Evolutionary conservation across 768 basidiomycete species (phyloP).

Genomic region (Suillus brevipes): DNA sequence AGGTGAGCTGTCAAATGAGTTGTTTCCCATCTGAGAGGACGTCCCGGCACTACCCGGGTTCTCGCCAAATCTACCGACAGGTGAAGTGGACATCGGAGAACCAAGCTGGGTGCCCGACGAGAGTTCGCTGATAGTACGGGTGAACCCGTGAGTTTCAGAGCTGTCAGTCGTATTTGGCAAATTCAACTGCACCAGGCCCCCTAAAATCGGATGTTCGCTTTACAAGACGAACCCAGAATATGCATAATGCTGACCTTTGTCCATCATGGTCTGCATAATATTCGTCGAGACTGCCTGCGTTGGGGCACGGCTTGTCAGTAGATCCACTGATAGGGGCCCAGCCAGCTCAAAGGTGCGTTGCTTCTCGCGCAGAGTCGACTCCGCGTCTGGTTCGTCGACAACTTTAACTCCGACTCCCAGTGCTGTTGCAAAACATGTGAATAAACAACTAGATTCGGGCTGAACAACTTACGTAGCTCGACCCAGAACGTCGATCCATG

Average conservation of each 20-base stretch:
- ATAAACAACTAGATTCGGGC: constrained; percentile 4
- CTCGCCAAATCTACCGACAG: constrained; percentile 6
- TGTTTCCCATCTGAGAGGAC: constrained; percentile 3
- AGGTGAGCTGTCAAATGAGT: constrained; percentile 7
- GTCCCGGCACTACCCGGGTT: not conserved
- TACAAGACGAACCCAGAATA: not conserved
- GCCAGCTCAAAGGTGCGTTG: constrained; percentile 21
- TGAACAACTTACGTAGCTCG: constrained; percentile 51
- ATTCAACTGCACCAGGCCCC: constrained; percentile 58
- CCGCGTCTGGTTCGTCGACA: constrained; percentile 31
- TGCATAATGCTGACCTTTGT: constrained; percentile 45
- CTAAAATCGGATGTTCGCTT: constrained; percentile 29
- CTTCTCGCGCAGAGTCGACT: constrained; percentile 22
- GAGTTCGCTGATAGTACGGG: constrained; percentile 44
- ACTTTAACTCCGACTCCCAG: constrained; percentile 69
- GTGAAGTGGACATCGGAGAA: constrained; percentile 19
- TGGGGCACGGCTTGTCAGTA: constrained; percentile 19
- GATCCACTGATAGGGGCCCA: constrained; percentile 28
- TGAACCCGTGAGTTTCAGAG: constrained; percentile 36
- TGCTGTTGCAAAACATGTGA: constrained; percentile 32
- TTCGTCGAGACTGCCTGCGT: constrained; percentile 24
- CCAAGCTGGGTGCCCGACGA: constrained; percentile 38
- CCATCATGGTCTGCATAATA: constrained; percentile 67
- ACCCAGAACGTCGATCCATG: constrained; percentile 90
- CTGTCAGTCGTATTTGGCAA: constrained; percentile 39